Conservation (phyloP, 2,329 filamentous ascomycete genomes). For the Diaporthe citri region DNA sequence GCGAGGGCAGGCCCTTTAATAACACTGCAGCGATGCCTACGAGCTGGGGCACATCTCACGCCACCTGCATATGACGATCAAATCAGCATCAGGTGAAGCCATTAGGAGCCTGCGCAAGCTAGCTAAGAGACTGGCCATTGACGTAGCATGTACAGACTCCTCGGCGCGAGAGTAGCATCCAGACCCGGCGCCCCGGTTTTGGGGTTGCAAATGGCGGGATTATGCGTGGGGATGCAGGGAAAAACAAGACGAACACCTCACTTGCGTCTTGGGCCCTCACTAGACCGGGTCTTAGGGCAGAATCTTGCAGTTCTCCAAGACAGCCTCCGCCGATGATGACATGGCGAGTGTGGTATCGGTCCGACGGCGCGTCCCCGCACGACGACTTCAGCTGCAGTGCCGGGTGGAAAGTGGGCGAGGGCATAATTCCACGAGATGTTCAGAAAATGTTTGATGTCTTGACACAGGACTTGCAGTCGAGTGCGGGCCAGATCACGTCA, state of each 20-base stretch:
- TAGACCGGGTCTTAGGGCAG: conserved; percentile 5
- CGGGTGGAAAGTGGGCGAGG: not conserved
- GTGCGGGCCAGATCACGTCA: not conserved
- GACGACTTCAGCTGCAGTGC: not conserved
- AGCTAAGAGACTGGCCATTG: conserved; percentile 18
- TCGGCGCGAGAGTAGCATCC: conserved; percentile 10
- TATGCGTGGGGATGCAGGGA: conserved; percentile 9
- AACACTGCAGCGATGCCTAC: not conserved
- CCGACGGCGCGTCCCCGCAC: conserved; percentile 5
- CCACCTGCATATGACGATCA: conserved; percentile 10
- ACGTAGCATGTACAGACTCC: not conserved
- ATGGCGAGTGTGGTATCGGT: conserved; percentile 20
- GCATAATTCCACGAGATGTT: not conserved
- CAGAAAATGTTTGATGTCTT: not conserved
- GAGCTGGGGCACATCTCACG: not conserved
- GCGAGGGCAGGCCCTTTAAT: not conserved
- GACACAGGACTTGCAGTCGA: not conserved
- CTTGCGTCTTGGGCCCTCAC: conserved; percentile 9
- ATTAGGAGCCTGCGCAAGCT: not conserved
- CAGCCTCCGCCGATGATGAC: conserved; percentile 25
- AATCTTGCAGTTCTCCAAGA: conserved; percentile 11
- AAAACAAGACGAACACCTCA: conserved; percentile 23
- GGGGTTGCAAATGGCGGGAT: not conserved
- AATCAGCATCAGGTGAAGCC: conserved; percentile 27
- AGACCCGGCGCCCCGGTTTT: conserved; percentile 21